Evolutionary conservation across 441 rosid species (phyloP).

Genomic region (Corymbia calophylla): DNA sequence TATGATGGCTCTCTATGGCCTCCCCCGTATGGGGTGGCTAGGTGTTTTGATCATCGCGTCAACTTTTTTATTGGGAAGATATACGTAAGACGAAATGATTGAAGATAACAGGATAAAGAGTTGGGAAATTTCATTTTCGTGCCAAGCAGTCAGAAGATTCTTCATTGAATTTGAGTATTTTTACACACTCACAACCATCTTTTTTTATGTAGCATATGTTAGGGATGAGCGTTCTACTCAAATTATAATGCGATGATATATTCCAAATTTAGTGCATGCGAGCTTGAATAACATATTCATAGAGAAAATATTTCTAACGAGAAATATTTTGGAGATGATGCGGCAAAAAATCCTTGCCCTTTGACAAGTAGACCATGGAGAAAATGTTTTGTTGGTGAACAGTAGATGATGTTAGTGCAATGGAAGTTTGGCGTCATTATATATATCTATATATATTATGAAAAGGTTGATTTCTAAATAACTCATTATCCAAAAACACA

Average conservation of each 20-base stretch:
- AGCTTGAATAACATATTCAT: background rate
- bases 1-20: background rate
- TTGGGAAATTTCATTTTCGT: background rate
- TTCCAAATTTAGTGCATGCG: background rate
- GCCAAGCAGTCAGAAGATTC: background rate
- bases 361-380: background rate
- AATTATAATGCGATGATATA: background rate
- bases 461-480: too few species aligned
- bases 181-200: too few species aligned
- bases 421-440: too few species aligned
- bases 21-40: background rate
- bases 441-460: too few species aligned
- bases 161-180: too few species aligned
- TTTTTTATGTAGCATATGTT: too few species aligned
- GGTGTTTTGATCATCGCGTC: background rate
- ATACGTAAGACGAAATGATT: background rate
- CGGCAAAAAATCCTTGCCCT: background rate
- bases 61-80: background rate
- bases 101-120: fast-evolving
- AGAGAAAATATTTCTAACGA: background rate
- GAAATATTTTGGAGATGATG: too few species aligned
- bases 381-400: too few species aligned
- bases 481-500: too few species aligned
- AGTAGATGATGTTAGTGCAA: too few species aligned
- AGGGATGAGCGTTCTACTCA: background rate